Conservation (phyloP, 2,329 filamentous ascomycete species). For the Pseudogymnoascus sp. region DNA sequence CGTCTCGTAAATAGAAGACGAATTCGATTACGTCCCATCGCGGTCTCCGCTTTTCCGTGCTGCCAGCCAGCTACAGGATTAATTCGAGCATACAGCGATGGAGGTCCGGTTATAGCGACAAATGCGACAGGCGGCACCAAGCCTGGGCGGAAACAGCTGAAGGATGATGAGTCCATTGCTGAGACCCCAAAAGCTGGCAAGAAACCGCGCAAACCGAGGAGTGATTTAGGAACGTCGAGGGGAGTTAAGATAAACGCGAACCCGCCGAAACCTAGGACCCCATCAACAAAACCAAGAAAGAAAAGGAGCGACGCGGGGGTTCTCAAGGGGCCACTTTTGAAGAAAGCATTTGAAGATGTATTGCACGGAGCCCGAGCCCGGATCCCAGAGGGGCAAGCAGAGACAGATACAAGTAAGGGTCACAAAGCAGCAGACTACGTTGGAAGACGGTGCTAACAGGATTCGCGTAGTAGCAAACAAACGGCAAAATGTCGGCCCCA, state of each 20-base stretch:
- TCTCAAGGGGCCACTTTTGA: background rate
- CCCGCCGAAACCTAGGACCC: background rate
- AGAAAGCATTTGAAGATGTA: background rate
- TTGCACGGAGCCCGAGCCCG: background rate
- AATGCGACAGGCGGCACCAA: background rate
- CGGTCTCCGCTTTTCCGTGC: background rate
- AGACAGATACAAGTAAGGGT: background rate
- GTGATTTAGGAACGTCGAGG: background rate
- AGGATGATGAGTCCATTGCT: background rate
- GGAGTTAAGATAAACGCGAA: background rate
- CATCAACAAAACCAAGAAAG: background rate
- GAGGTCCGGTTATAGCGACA: background rate
- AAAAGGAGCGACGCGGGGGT: background rate
- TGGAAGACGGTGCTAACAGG: background rate
- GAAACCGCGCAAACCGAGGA: background rate
- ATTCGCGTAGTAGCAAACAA: background rate
- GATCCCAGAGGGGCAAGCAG: background rate
- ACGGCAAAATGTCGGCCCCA: background rate
- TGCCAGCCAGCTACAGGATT: background rate
- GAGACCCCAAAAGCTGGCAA: background rate
- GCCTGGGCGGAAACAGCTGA: background rate
- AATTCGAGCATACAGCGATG: background rate
- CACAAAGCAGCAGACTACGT: background rate
- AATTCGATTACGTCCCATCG: slow-evolving; percentile 1
- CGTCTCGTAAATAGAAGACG: background rate